Base-by-base conservation (phyloP, 2,329 filamentous ascomycete genomes). In the Pseudogymnoascus sp. region DNA sequence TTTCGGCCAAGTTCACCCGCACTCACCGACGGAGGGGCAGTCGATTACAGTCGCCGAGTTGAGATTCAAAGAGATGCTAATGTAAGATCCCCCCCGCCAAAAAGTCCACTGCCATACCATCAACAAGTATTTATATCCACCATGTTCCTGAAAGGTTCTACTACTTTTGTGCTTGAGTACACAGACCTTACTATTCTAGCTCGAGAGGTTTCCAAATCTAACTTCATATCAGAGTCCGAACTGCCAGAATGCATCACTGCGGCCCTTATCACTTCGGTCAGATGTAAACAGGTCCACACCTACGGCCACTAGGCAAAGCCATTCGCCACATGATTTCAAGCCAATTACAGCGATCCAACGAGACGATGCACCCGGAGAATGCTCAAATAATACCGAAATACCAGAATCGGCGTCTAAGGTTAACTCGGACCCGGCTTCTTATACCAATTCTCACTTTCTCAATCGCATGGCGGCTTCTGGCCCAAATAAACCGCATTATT, bases 1-100 rank as follows among this genome's bases (percentile, higher is more conserved):
- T 72, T 72, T 60, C 70, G 70, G 2, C 71, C 71, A 41, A 71
- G 68, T 13, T 73, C 71, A 10, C 71, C 71, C 58, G 71, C 70
- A 33, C 64, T 72, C 36, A 71, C 69, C 9, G 70, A 72, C 66
- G 70, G 69, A n/a, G 71, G 70, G n/a, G 63, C 55, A 2, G 61
- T 71, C 61, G 70, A 72, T 59, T 72, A 72, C 61, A 71, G 66
- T 63, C 68, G 70, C 10, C 69, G 70, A 59, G 69, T 68, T 58
- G 71, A 73, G 62, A 71, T 72, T 62, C 69, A 73, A 36, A 64
- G 70, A 60, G 60, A 63, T 8, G 7, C 48, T 5, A 33, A 15
- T 29, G 41, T 44, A 44, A 44, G 41, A 27, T 13, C 27, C 41
- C 41, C 21, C 35, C 35, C 21, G 13, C 10, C 12, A 10, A n/a